Evolutionary conservation across 2,329 filamentous ascomycete species (phyloP).

Genomic region (Aspergillus texensis): DNA sequence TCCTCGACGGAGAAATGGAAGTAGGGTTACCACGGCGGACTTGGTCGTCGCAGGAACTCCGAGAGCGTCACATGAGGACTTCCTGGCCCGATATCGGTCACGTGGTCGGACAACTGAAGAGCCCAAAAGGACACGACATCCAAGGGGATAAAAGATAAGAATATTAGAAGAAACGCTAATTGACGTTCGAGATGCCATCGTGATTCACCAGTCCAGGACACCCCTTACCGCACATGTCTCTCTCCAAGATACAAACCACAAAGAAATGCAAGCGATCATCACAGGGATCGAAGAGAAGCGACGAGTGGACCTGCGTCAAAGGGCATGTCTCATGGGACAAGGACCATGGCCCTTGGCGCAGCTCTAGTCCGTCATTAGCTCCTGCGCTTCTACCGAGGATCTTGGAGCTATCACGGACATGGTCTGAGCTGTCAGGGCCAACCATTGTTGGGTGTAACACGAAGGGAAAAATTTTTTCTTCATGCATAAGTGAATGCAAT

Average conservation of each 20-base stretch:
- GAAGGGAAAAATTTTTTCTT: not conserved
- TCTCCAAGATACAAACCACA: not conserved
- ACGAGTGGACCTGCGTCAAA: slow-evolving; percentile 5
- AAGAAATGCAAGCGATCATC: slow-evolving; percentile 6
- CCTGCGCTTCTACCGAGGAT: slow-evolving; percentile 5
- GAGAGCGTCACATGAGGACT: not conserved
- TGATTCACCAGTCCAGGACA: not conserved
- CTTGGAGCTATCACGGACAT: slow-evolving; percentile 1
- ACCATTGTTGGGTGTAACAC: not conserved
- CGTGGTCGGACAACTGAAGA: not conserved
- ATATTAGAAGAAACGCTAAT: not conserved
- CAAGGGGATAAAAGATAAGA: not conserved
- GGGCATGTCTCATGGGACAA: not conserved
- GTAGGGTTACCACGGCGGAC: not conserved
- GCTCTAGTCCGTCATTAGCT: slow-evolving; percentile 3
- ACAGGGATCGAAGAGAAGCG: slow-evolving; percentile 10
- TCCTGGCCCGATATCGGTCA: not conserved
- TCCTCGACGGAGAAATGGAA: not conserved
- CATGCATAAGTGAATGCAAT: slow-evolving; percentile 1
- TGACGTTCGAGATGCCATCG: not conserved
- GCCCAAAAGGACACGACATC: not conserved
- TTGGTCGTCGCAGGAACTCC: not conserved
- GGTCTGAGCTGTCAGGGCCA: slow-evolving; percentile 5
- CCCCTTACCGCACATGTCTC: not conserved
- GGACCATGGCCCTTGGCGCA: slow-evolving; percentile 1